Base-by-base conservation (phyloP, 2,329 filamentous ascomycete species). In the Aspergillus oerlinghausenensis region DNA sequence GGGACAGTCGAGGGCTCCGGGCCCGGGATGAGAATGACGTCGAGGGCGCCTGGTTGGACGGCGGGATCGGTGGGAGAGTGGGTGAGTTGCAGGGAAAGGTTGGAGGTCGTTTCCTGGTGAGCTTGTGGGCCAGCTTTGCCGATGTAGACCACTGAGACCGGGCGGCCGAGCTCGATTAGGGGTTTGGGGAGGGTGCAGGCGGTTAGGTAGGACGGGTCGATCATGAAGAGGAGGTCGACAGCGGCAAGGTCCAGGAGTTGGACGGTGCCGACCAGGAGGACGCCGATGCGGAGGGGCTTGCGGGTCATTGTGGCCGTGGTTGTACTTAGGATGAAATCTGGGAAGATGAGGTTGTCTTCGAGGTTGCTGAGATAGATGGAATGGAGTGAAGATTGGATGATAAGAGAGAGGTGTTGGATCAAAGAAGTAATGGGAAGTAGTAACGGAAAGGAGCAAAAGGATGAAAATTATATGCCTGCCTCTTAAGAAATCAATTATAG, bases 211-310 rank as follows among this genome's bases (percentile, higher is more conserved):
- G 58, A 55, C 2, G 66, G 66, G 2, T 60, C 66, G 17, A 69
- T 55, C 72, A 77, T 77, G 55, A 65, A 65, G 51, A 77, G 68
- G 45, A 75, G 66, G 55, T 77, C 74, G 9, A 76, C 63, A 19
- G 69, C 63, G 11, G 70, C 65, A 42, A 75, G 58, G 57, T 77
- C 74, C 35, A 77, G 67, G 52, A 76, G 69, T 63, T 77, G 74
- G 45, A 75, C 66, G 1, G 64, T 61, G 9, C 66, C 62, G 29
- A 69, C 62, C 14, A 77, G 58, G 29, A 77, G 70, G 45, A 77
- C 67, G 50, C 74, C 74, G 52, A 75, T 51, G 19, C 52, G 61
- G 40, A 67, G 49, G 7, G 59, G 52, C 14, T 38, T 38, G 4
- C 50, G 53, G 4, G 58, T 19, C 59, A 64, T 62, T 29, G 49